Percentiles rank a stretch among this genome's conserved stretches.
These are phyloP conservation scores for Dianthus caryophyllus DNA, from an alignment of 148 eudicot species.

Conservation along the genomic window DNA sequence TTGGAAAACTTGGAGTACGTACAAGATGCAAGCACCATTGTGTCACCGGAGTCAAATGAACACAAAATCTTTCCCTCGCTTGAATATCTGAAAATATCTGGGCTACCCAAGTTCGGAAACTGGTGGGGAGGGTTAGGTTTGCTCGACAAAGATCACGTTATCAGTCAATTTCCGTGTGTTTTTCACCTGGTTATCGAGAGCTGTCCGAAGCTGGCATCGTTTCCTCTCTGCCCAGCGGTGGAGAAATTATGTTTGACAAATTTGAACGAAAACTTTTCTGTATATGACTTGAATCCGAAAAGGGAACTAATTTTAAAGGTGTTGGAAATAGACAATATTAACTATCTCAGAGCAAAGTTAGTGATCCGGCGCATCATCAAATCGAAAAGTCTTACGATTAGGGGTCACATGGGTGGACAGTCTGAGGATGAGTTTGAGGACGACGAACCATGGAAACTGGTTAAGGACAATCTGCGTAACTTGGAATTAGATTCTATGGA, in stretches of 20 bases:
- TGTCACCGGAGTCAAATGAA: neutral
- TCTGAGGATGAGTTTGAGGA: neutral
- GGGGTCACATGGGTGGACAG: neutral
- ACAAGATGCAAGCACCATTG: neutral
- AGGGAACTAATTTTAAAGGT: neutral
- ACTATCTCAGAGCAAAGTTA: neutral
- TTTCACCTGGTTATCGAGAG: neutral
- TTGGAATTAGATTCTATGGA: neutral
- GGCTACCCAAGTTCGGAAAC: constrained; percentile 9
- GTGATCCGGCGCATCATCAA: neutral
- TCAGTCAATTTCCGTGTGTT: neutral
- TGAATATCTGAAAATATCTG: neutral
- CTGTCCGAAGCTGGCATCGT: constrained; percentile 5
- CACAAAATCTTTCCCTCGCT: constrained; percentile 13
- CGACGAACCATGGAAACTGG: constrained; percentile 14
- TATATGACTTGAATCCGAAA: neutral
- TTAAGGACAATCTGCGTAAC: constrained; percentile 2
- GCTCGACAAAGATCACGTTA: neutral
- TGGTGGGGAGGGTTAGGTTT: constrained; percentile 18
- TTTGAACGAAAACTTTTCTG: neutral
- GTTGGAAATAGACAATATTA: neutral
- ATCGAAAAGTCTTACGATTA: neutral
- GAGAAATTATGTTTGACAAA: neutral
- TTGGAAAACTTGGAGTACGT: constrained; percentile 16
- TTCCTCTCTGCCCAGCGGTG: constrained; percentile 17